These are phyloP conservation scores for Mortierella sp. DNA, from an alignment of 371 early-diverging fungal genomes.

Conservation along the genomic window DNA sequence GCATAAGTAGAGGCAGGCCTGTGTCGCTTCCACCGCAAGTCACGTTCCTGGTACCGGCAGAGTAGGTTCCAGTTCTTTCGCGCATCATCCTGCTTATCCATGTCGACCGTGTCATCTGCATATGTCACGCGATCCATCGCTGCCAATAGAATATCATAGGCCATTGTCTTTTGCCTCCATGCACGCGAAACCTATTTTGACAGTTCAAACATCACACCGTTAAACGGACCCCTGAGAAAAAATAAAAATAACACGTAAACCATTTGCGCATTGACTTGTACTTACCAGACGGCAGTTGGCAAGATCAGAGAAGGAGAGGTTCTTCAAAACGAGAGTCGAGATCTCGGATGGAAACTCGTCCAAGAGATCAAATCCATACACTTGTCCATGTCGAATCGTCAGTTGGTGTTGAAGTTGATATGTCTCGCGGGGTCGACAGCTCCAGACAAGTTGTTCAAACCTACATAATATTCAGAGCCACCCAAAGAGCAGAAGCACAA, in stretches of 20 bases:
- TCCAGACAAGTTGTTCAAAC: constrained; percentile 27
- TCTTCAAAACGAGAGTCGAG: constrained; percentile 17
- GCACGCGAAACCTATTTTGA: constrained; percentile 34
- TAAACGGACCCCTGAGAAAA: neutral
- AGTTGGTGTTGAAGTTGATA: constrained; percentile 39
- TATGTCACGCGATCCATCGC: constrained; percentile 27
- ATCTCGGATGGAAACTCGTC: constrained; percentile 20
- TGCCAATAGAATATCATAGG: constrained; percentile 19
- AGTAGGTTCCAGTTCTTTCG: constrained; percentile 41
- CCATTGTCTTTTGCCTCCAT: constrained; percentile 26
- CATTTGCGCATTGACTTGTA: neutral
- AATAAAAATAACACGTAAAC: neutral
- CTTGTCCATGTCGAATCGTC: constrained; percentile 18
- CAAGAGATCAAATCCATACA: constrained; percentile 41
- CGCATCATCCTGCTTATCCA: constrained; percentile 12
- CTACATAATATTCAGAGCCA: constrained; percentile 13
- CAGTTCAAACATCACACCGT: neutral
- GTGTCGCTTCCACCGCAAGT: constrained; percentile 24
- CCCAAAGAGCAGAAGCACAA: neutral
- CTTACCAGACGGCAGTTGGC: constrained; percentile 44
- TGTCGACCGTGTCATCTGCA: constrained; percentile 6
- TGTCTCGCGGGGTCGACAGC: constrained; percentile 29
- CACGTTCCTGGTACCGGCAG: constrained; percentile 42
- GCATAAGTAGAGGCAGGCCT: constrained; percentile 29
- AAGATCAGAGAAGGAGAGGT: constrained; percentile 34